Percentiles rank a stretch among this genome's conserved stretches.
These are phyloP conservation scores for Xanthoceras sorbifolium DNA, from an alignment of 345 rosid genomes.

Conservation along the genomic window DNA sequence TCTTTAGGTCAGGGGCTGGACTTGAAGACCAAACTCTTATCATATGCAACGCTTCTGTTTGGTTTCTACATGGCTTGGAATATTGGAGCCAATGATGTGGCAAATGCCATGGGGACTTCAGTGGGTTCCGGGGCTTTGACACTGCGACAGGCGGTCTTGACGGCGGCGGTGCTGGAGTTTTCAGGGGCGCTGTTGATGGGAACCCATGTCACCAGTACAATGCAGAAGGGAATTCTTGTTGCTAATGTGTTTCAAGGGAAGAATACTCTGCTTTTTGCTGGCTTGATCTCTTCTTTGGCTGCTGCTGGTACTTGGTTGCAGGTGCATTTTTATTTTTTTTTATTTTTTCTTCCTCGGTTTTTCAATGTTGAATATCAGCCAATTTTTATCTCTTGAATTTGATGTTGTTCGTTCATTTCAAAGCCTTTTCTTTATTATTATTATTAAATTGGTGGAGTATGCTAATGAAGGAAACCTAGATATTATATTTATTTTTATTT, in stretches of 20 bases:
- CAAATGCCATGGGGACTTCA: conserved; percentile 99
- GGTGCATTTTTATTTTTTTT: conserved; percentile 61
- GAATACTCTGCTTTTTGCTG: conserved; percentile 77
- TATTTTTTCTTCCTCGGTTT: neutral
- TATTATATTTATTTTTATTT: too few species aligned
- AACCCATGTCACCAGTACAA: conserved; percentile 93
- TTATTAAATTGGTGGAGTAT: too few species aligned
- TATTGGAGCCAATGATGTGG: conserved; percentile 98
- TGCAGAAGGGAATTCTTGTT: conserved; percentile 97
- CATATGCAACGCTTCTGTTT: conserved; percentile 72
- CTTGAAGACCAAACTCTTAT: conserved; percentile 63
- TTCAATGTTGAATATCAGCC: neutral
- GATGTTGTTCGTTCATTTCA: neutral
- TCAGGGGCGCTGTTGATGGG: conserved; percentile 97
- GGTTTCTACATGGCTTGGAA: conserved; percentile 99
- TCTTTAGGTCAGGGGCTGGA: conserved; percentile 62
- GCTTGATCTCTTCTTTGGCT: conserved; percentile 81
- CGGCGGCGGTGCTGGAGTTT: conserved; percentile 90
- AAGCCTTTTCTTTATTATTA: neutral
- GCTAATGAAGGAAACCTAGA: too few species aligned
- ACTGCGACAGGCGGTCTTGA: conserved; percentile 80
- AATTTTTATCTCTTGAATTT: neutral
- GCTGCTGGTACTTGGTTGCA: conserved; percentile 99
- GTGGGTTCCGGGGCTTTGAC: conserved; percentile 93
- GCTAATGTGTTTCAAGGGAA: conserved; percentile 89